Evolutionary conservation across 768 basidiomycete species (phyloP), one percentile per base, ranked within the genome.

Genomic region (Coprinopsis strossmayeri): DNA sequence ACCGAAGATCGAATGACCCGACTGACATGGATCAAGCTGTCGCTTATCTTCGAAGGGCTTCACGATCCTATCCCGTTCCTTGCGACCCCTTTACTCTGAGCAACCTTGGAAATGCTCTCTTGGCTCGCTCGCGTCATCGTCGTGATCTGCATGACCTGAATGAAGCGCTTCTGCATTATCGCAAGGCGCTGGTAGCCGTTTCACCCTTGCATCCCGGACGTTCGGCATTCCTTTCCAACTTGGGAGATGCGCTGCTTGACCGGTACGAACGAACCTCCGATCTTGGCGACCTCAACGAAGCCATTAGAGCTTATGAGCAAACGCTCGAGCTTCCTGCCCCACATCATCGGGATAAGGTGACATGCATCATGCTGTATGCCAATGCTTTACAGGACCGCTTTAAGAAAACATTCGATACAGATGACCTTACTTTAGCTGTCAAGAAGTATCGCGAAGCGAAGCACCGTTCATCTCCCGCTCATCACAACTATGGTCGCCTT

Each of bases 81-180:
- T 52, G 51, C 41, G 51, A 52, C 41, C 38, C 46, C 13, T 42
- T 32, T 40, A 48, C 46, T 10, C 41, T 52, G 26, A 52, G 51
- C 46, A 52, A 52, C 18, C 34, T 52, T 15, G 51, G 51, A 2
- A 52, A 52, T 34, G 46, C 45, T n/a, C 27, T 52, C 9, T 27
- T 52, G 40, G 46, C 51, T 12, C 38, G 41, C 18, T 46, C 46
- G 5, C 28, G 42, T 37, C 18, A 35, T 48, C 41, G 39, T 30
- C 40, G 34, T 34, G 26, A 43, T 27, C 20, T 45, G 26, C 7
- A 28, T 32, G 51, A 52, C 27, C 39, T 46, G 5, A 45, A 52
- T 25, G 51, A 52, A 18, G 51, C 51, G 7, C 46, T 52, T n/a
- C 10, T 30, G 2, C 38, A 34, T 13, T 52, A 52, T 32, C 37